Evolutionary conservation across 768 basidiomycete species (phyloP).

Genomic region (Leccinum barrowsii): DNA sequence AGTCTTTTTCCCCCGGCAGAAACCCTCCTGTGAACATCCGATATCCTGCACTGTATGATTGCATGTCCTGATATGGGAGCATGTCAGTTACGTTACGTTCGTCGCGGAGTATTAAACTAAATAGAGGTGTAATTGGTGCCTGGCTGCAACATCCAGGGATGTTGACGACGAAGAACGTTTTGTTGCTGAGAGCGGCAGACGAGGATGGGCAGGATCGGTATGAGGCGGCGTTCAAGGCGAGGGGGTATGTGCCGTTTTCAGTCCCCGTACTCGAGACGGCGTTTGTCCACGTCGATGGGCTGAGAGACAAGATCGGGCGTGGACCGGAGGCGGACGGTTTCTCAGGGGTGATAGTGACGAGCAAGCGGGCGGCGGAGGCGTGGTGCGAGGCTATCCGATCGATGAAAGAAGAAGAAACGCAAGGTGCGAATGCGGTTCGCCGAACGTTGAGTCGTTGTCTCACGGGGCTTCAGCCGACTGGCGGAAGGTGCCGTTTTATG

Average conservation of each 20-base stretch:
- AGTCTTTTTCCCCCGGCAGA: background rate
- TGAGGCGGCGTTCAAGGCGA: conserved; percentile 43
- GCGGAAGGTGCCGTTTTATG: conserved; percentile 68
- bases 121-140: too few relatives aligned
- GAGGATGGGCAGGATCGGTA: conserved; percentile 52
- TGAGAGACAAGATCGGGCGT: conserved; percentile 40
- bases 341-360: conserved; percentile 73
- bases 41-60: background rate
- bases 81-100: background rate
- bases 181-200: conserved; percentile 40
- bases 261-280: conserved; percentile 71
- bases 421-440: conserved; percentile 8
- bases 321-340: conserved; percentile 36
- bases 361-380: conserved; percentile 72
- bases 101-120: too few relatives aligned
- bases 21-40: background rate
- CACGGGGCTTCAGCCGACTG: conserved; percentile 38
- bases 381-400: conserved; percentile 46
- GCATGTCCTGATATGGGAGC: too few relatives aligned
- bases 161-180: conserved; percentile 29
- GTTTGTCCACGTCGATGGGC: conserved; percentile 43
- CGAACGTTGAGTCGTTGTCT: background rate
- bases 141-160: background rate
- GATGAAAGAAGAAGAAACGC: background rate
- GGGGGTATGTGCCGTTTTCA: conserved; percentile 53